Percentiles rank a stretch among this genome's conserved stretches.
Evolutionary conservation across 1,139 yeast species (phyloP).

Genomic region (Candida neerlandica): DNA sequence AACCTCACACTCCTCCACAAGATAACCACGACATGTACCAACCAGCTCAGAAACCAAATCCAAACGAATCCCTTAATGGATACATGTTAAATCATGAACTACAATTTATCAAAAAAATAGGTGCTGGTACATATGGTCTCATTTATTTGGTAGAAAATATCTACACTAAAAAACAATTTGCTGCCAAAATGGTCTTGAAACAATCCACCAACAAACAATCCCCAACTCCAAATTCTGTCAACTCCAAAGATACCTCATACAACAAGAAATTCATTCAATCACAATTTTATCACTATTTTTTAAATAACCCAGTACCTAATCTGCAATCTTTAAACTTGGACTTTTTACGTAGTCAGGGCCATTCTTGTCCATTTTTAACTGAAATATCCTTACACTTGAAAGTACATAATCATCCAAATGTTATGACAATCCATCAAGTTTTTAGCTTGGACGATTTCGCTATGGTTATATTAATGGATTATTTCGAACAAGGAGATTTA

Average conservation of each 20-base stretch:
- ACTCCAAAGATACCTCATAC: slow-evolving; percentile 25
- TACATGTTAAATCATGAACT: slow-evolving; percentile 22
- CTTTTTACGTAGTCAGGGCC: slow-evolving; percentile 44
- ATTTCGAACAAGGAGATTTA: slow-evolving; percentile 79
- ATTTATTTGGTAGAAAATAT: slow-evolving; percentile 72
- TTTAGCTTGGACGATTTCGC: slow-evolving; percentile 55
- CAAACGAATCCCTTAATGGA: slow-evolving; percentile 27
- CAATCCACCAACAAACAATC: slow-evolving; percentile 26
- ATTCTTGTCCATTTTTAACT: slow-evolving; percentile 50
- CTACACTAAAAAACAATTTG: slow-evolving; percentile 53
- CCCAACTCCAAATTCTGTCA: neutral
- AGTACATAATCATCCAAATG: slow-evolving; percentile 78
- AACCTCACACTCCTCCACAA: slow-evolving; percentile 3
- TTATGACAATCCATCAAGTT: slow-evolving; percentile 77
- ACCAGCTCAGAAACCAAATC: slow-evolving; percentile 11
- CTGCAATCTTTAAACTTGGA: slow-evolving; percentile 41
- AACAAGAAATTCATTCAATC: slow-evolving; percentile 37
- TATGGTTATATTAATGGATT: slow-evolving; percentile 74
- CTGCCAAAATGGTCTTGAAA: slow-evolving; percentile 74
- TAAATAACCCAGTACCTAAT: slow-evolving; percentile 17
- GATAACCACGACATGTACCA: slow-evolving; percentile 8
- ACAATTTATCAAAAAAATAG: slow-evolving; percentile 58
- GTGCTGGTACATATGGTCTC: slow-evolving; percentile 88
- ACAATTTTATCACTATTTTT: slow-evolving; percentile 33
- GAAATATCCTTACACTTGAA: slow-evolving; percentile 74